Evolutionary conservation across 2,329 filamentous ascomycete species (phyloP).

Genomic region (Aspergillus uvarum): DNA sequence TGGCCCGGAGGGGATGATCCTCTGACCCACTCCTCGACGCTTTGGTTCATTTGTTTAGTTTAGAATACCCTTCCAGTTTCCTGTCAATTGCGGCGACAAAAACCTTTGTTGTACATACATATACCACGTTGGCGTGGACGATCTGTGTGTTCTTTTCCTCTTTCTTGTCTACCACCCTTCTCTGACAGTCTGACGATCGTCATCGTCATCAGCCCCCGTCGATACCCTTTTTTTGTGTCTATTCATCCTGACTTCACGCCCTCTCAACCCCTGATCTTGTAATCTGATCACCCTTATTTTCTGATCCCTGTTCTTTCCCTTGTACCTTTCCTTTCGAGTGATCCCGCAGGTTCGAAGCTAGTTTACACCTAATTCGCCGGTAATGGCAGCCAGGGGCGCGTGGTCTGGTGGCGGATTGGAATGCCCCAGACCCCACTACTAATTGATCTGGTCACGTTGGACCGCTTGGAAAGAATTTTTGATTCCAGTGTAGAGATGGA

Average conservation of each 20-base stretch:
- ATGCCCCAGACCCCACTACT: neutral
- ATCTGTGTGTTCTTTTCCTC: neutral
- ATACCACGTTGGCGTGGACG: slow-evolving; percentile 21
- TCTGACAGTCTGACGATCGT: slow-evolving; percentile 17
- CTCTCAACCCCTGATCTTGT: slow-evolving; percentile 8
- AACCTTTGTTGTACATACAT: slow-evolving; percentile 21
- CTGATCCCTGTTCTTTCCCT: neutral
- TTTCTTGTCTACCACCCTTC: neutral
- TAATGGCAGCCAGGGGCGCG: slow-evolving; percentile 2
- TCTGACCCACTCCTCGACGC: neutral
- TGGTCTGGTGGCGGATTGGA: slow-evolving; percentile 9
- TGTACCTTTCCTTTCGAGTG: slow-evolving; percentile 10
- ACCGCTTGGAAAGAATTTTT: neutral
- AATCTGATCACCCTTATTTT: slow-evolving; percentile 17
- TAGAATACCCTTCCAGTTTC: slow-evolving; percentile 14
- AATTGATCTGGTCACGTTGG: neutral
- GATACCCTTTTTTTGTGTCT: slow-evolving; percentile 32
- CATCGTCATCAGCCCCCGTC: slow-evolving; percentile 26
- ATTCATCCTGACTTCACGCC: slow-evolving; percentile 14
- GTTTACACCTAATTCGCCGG: slow-evolving; percentile 17
- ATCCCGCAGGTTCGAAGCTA: slow-evolving; percentile 39
- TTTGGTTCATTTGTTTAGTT: slow-evolving; percentile 4
- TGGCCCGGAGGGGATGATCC: neutral
- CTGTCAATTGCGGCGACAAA: slow-evolving; percentile 15
- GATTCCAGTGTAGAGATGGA: neutral